These are phyloP conservation scores for Micractinium sp. DNA, from an alignment of 139 green algal species.

Conservation along the genomic window DNA sequence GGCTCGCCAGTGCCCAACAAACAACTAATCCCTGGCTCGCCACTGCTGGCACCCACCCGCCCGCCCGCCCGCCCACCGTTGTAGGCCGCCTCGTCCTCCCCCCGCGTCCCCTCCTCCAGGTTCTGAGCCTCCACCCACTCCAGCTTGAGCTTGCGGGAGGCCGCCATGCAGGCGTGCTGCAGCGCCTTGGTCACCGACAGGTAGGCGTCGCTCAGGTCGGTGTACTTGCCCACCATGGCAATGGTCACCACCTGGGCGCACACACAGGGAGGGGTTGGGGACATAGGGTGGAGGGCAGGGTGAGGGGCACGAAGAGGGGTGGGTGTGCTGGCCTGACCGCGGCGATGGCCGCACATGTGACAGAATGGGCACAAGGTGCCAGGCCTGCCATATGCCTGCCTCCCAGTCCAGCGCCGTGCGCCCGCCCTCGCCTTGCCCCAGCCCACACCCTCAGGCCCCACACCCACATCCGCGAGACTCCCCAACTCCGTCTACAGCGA, in stretches of 20 bases:
- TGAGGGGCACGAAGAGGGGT: neutral
- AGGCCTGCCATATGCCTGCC: too few species aligned
- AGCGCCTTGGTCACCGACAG: conserved; percentile 96
- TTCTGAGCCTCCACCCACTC: conserved; percentile 92
- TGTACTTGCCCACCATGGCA: conserved; percentile 98
- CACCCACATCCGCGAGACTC: too few species aligned
- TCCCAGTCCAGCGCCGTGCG: too few species aligned
- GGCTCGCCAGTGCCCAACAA: too few species aligned
- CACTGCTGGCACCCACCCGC: too few species aligned
- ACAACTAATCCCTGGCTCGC: too few species aligned
- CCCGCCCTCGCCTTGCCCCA: too few species aligned
- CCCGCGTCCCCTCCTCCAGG: conserved; percentile 79
- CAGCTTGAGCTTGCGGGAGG: conserved; percentile 76
- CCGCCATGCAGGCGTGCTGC: conserved; percentile 95
- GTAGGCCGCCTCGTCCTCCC: conserved; percentile 60
- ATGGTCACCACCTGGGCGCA: conserved; percentile 70
- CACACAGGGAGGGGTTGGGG: neutral
- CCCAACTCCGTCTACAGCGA: too few species aligned
- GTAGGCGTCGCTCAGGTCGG: conserved; percentile 93
- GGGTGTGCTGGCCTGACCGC: too few species aligned
- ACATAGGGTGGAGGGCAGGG: neutral
- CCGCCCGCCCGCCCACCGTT: conserved; percentile 30
- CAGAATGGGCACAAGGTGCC: too few species aligned
- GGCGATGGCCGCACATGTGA: too few species aligned
- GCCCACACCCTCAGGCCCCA: too few species aligned